phyloP scores from a whole-genome alignment of 495 filamentous ascomycete species.

The Copromyces sp. region DNA sequence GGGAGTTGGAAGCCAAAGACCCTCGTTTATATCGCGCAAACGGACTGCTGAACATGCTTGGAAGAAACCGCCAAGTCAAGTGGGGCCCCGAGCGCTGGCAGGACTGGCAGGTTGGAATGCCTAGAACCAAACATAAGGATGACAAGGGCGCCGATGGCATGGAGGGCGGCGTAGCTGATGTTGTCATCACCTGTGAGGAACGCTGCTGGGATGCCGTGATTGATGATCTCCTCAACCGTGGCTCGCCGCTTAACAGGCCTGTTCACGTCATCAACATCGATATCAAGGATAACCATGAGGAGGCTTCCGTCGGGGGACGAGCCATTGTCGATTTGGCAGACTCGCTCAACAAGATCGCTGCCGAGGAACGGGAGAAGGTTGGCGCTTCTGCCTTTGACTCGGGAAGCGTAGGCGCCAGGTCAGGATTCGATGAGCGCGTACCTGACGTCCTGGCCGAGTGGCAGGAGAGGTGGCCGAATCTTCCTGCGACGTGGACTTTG shows the following conservation, averaged over 20 bases:
- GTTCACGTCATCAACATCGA: slow-evolving; percentile 98
- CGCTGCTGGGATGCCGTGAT: slow-evolving; percentile 98
- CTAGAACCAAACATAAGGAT: slow-evolving; percentile 51
- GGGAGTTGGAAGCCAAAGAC: slow-evolving; percentile 77
- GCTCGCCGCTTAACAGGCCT: slow-evolving; percentile 71
- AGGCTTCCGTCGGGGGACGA: slow-evolving; percentile 80
- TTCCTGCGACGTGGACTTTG: slow-evolving; percentile 89
- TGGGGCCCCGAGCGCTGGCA: slow-evolving; percentile 96
- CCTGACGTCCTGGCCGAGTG: slow-evolving; percentile 89
- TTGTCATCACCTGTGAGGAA: slow-evolving; percentile 97
- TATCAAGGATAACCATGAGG: slow-evolving; percentile 97
- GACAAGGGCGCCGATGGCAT: slow-evolving; percentile 69
- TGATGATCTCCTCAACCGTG: slow-evolving; percentile 81
- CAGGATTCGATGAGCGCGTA: slow-evolving; percentile 83
- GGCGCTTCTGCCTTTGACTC: slow-evolving; percentile 57
- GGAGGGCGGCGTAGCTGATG: slow-evolving; percentile 83
- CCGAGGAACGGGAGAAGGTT: slow-evolving; percentile 57
- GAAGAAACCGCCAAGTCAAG: slow-evolving; percentile 83
- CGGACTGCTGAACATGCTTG: slow-evolving; percentile 90
- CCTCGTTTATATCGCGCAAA: slow-evolving; percentile 82
- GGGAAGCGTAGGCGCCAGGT: slow-evolving; percentile 53
- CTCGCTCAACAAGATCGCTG: slow-evolving; percentile 71
- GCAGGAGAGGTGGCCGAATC: slow-evolving; percentile 88
- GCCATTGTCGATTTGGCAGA: slow-evolving; percentile 90
- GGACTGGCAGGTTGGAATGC: slow-evolving; percentile 85